Conservation (phyloP, 176 grass and related monocot species). For the Musa beccarii region DNA sequence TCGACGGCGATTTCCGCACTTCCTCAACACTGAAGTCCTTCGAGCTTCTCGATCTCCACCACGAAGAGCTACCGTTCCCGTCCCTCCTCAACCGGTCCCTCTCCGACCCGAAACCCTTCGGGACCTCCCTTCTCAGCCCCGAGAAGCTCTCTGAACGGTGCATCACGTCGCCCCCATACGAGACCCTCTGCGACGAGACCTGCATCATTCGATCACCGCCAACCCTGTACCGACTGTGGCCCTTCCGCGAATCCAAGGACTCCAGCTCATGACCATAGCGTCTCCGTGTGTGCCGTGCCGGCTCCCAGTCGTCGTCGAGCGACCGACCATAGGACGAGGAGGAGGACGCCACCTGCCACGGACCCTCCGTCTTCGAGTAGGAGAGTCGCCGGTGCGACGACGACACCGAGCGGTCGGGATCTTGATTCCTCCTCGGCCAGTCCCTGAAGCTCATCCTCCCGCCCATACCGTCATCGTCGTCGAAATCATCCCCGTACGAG, state of each 20-base stretch:
- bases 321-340: conserved; percentile 3
- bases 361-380: conserved; percentile 7
- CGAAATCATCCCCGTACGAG: conserved; percentile 47
- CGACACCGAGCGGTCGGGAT: conserved; percentile 9
- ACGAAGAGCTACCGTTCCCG: conserved; percentile 35
- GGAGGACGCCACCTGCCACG: not conserved
- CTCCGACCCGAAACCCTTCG: conserved; percentile 86
- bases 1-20: conserved; percentile 28
- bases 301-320: conserved; percentile 29
- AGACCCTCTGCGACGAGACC: conserved; percentile 35
- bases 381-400: conserved; percentile 18
- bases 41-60: conserved; percentile 33
- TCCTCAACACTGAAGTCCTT: conserved; percentile 18
- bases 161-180: conserved; percentile 25
- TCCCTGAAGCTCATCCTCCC: not conserved
- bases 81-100: conserved; percentile 53
- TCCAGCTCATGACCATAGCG: conserved; percentile 36
- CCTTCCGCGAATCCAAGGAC: conserved; percentile 47
- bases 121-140: conserved; percentile 62
- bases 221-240: conserved; percentile 41
- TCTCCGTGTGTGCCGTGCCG: conserved; percentile 12
- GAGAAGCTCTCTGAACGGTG: conserved; percentile 75
- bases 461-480: not conserved
- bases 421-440: conserved; percentile 3
- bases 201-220: conserved; percentile 1